These are phyloP conservation scores for Paspalum vaginatum DNA, from an alignment of 176 grass and related monocot genomes.

Conservation along the genomic window DNA sequence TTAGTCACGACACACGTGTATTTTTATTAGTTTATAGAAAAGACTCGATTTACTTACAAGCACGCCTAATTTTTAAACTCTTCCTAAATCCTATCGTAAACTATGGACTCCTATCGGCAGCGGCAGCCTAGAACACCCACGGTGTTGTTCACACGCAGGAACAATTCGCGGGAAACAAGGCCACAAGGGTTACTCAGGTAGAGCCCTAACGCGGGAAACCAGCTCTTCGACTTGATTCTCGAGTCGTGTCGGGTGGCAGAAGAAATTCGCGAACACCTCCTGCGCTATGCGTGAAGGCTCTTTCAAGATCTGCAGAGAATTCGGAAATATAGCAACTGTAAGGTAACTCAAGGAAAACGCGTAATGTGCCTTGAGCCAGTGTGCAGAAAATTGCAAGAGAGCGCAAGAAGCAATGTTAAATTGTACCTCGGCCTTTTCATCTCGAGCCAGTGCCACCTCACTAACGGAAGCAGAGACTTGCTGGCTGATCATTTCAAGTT, in stretches of 20 bases:
- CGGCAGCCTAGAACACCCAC: no score
- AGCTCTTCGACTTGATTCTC: slow-evolving; percentile 69
- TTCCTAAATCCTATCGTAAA: no score
- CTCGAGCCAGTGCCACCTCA: slow-evolving; percentile 79
- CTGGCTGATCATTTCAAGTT: slow-evolving; percentile 73
- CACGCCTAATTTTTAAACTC: no score
- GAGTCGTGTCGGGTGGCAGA: slow-evolving; percentile 67
- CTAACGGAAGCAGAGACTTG: slow-evolving; percentile 81
- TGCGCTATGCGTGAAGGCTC: slow-evolving; percentile 55
- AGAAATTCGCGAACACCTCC: slow-evolving; percentile 71
- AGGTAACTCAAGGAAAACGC: neutral
- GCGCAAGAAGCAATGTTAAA: slow-evolving; percentile 4
- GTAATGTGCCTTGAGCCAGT: neutral
- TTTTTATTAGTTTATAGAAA: no score
- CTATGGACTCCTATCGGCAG: no score
- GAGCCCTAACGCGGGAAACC: slow-evolving; percentile 47
- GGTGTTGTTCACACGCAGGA: no score
- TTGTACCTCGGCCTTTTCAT: slow-evolving; percentile 78
- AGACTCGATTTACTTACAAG: no score
- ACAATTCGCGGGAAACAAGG: no score
- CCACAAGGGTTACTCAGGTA: no score
- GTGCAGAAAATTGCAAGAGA: neutral
- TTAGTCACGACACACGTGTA: no score
- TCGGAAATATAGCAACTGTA: slow-evolving; percentile 5
- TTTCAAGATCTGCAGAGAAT: slow-evolving; percentile 60